Conservation (phyloP, 345 rosid genomes). For the Hibiscus tridactylites region DNA sequence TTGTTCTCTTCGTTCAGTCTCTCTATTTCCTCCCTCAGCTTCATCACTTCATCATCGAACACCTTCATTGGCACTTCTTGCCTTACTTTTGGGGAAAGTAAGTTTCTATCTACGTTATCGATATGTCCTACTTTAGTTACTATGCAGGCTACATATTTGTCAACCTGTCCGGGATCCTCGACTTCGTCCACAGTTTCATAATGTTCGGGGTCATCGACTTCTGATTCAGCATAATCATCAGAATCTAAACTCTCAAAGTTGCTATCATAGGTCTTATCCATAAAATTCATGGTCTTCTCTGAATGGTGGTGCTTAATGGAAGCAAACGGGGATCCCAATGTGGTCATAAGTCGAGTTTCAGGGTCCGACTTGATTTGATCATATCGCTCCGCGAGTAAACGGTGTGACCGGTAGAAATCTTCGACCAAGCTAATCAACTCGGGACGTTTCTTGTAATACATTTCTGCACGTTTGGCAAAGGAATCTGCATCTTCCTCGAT, state of each 20-base stretch:
- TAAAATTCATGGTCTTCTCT: conserved; percentile 18
- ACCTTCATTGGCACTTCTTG: background rate
- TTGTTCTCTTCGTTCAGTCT: conserved; percentile 35
- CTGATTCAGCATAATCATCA: conserved; percentile 57
- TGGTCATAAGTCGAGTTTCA: conserved; percentile 32
- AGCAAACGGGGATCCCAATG: conserved; percentile 39
- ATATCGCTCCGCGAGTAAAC: conserved; percentile 61
- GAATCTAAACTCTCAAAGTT: conserved; percentile 35
- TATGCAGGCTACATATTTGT: conserved; percentile 13
- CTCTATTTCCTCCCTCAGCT: conserved; percentile 44
- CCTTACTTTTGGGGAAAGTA: background rate
- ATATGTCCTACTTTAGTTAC: conserved; percentile 19
- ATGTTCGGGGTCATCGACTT: conserved; percentile 62
- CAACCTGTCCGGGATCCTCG: conserved; percentile 43
- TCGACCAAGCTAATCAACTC: conserved; percentile 66
- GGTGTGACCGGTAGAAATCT: conserved; percentile 67
- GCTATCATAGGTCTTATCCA: conserved; percentile 28
- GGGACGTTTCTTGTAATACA: conserved; percentile 78
- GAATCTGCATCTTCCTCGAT: conserved; percentile 83
- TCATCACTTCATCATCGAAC: conserved; percentile 20
- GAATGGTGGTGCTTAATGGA: conserved; percentile 18
- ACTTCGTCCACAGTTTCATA: conserved; percentile 35
- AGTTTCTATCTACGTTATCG: conserved; percentile 5
- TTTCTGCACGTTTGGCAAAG: conserved; percentile 87
- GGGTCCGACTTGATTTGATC: conserved; percentile 57